A percentile compares a stretch with the other conserved stretches of the same genome.
phyloP scores from a whole-genome alignment of 2,329 filamentous ascomycete species.

The Golovinomyces cichoracearum region DNA sequence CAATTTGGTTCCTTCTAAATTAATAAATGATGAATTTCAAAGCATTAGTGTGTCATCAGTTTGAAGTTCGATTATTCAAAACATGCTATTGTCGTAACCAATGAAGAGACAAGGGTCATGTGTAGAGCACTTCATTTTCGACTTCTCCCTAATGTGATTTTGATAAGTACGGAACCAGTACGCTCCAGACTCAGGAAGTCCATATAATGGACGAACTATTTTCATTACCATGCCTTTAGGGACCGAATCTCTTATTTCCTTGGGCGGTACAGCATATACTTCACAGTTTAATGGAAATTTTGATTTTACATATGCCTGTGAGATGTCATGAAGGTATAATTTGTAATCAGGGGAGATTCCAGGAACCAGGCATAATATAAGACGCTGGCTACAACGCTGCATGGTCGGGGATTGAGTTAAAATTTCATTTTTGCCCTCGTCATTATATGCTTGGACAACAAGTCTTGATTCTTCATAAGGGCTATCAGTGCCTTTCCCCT shows the following conservation, averaged over 20 bases:
- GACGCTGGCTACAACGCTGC: conserved; percentile 2
- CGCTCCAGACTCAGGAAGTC: conserved; percentile 3
- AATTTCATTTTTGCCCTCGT: conserved; percentile 2
- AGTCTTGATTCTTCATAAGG: neutral
- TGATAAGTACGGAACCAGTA: conserved; percentile 3
- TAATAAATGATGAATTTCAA: neutral
- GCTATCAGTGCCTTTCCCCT: neutral
- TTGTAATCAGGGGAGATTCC: neutral
- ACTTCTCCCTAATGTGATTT: neutral
- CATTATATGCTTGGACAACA: conserved; percentile 3
- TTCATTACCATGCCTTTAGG: neutral
- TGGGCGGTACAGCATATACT: conserved; percentile 3
- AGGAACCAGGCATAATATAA: conserved; percentile 3
- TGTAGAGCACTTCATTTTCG: neutral
- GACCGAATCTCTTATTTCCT: neutral
- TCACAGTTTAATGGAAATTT: conserved; percentile 1
- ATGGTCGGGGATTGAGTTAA: conserved; percentile 5
- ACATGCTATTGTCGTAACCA: neutral
- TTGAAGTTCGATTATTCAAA: neutral
- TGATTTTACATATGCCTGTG: conserved; percentile 3
- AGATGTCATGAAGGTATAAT: conserved; percentile 3
- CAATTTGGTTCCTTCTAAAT: neutral
- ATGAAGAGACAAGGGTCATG: neutral
- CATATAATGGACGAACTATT: conserved; percentile 4
- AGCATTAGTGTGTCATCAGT: neutral